Base-by-base conservation (phyloP, 108 stramenopile species). In the Cyclotella sp. region DNA sequence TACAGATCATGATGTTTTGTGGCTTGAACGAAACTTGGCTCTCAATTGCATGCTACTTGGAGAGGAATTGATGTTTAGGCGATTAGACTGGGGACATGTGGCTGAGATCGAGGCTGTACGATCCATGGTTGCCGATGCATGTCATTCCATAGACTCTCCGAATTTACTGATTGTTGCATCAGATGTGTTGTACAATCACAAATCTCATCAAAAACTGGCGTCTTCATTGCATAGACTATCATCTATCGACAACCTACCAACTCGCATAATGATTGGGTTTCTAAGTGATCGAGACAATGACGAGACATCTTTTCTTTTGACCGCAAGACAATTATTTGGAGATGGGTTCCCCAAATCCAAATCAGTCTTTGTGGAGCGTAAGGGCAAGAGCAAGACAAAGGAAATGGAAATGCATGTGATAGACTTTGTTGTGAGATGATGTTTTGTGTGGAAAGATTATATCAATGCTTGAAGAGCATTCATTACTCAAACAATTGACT, bases 261-360 rank as follows among this genome's bases (percentile, higher is more conserved):
- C 55, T 24, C 55, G 55, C 24, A 55, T 55, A 26, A 1, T 55
- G 55, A 55, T 55, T 55, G 55, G 55, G 55, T 55, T 55, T 55
- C 22, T 55, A 12, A 55, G 24, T 8, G 55, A 55, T 55, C 55
- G 55, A 6, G 55, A 55, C 55, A 55, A 55, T 55, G 55, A 55
- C 22, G 55, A 55, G 55, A 8, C 19, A 2, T 55, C 24, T 6
- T 55, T 55, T 26, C n/a, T 55, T 12, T 55, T 24, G 11, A 22
- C 3, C 13, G 55, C 55, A 24, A 55, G 55, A 55, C 13, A 26
- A 55, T n/a, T 55, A 21, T 55, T 24, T 24, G 55, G 55, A 12
- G 55, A 55, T 55, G 11, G 1, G 21, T 55, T 55, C 24, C 55
- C 55, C 0, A 2, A n/a, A 22, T 19, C 55, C n/a, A 55, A 26